Conservation (phyloP, 169 alveolate species). For the Plasmodium coatneyi region DNA sequence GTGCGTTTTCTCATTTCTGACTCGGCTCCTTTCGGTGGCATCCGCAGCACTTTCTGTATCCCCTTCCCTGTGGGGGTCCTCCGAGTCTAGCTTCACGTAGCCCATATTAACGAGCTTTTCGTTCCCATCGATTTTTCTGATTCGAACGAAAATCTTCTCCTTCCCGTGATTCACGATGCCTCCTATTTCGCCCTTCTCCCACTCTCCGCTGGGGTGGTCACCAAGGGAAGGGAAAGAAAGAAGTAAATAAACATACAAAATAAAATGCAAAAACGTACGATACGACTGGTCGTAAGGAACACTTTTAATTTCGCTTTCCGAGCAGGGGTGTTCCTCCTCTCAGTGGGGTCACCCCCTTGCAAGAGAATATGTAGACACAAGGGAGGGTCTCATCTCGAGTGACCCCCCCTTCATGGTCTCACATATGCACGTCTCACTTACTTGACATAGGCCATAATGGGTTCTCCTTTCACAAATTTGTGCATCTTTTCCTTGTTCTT, state of each 20-base stretch:
- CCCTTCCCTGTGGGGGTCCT: conserved; percentile 36
- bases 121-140: conserved; percentile 76
- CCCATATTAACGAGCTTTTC: conserved; percentile 81
- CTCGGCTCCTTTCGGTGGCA: conserved; percentile 43
- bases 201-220: conserved; percentile 79
- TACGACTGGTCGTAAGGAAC: not conserved
- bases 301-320: not conserved
- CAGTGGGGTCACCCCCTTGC: not conserved
- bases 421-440: not conserved
- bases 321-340: not conserved
- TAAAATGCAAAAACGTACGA: not conserved
- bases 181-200: conserved; percentile 83
- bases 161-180: conserved; percentile 76
- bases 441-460: conserved; percentile 65
- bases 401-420: not conserved
- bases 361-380: not conserved
- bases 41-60: conserved; percentile 8
- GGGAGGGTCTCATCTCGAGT: not conserved
- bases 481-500: conserved; percentile 49
- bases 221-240: not conserved
- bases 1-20: not conserved
- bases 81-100: conserved; percentile 73
- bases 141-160: conserved; percentile 78
- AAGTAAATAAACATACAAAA: not conserved
- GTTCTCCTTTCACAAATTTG: conserved; percentile 63